Evolutionary conservation across 352 stramenopile species (phyloP).

Genomic region (Phytophthora pistaciae): DNA sequence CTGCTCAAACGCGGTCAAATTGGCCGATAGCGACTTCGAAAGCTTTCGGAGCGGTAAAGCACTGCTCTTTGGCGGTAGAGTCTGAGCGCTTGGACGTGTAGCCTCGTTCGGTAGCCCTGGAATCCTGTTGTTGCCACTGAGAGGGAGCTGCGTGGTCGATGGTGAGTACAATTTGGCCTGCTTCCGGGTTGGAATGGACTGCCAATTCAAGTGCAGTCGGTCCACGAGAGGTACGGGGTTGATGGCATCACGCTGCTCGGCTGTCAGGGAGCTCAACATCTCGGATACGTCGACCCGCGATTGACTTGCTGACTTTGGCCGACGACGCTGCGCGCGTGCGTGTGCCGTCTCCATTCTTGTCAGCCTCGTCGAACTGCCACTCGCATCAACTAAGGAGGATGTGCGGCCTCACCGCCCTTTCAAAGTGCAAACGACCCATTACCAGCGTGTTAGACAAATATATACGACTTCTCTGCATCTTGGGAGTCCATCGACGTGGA

Average conservation of each 20-base stretch:
- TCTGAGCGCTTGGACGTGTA: constrained; percentile 6
- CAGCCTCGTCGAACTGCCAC: neutral
- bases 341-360: constrained; percentile 17
- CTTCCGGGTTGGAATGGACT: constrained; percentile 21
- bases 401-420: constrained; percentile 29
- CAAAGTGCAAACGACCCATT: constrained; percentile 19
- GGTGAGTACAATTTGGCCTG: constrained; percentile 28
- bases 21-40: neutral
- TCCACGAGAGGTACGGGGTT: constrained; percentile 10
- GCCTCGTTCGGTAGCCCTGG: neutral
- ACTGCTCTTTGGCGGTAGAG: neutral
- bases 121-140: neutral
- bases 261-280: neutral
- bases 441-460: constrained; percentile 54
- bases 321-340: neutral
- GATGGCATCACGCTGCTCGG: neutral
- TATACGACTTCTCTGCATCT: constrained; percentile 59
- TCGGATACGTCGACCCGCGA: neutral
- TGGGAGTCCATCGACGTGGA: constrained; percentile 46
- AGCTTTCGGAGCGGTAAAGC: neutral
- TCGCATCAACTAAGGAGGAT: constrained; percentile 34
- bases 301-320: constrained; percentile 4
- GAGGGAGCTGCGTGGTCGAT: constrained; percentile 1
- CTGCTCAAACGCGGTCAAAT: constrained; percentile 23
- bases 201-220: constrained; percentile 27